These are phyloP conservation scores for Petunia hybrid DNA, from an alignment of 305 asterid species.

Conservation along the genomic window DNA sequence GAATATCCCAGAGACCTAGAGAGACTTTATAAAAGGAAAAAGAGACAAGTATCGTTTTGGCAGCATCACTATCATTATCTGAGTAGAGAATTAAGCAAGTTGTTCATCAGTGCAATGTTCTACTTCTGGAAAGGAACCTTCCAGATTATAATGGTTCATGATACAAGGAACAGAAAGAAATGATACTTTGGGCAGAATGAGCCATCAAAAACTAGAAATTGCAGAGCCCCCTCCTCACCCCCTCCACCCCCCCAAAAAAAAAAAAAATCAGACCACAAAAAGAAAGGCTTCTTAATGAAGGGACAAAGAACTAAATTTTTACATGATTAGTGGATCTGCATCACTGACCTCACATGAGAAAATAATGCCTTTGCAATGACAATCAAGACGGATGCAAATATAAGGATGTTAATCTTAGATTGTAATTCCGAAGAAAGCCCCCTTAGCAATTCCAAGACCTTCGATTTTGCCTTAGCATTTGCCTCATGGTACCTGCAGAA, in stretches of 20 bases:
- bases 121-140: conserved; percentile 13
- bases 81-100: conserved; percentile 18
- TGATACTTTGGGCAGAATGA: background rate
- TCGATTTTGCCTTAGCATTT: conserved; percentile 69
- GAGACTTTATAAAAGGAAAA: background rate
- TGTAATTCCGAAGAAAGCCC: conserved; percentile 85
- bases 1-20: background rate
- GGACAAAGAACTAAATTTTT: background rate
- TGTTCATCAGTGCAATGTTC: conserved; percentile 18
- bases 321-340: conserved; percentile 3
- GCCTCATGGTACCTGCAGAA: conserved; percentile 84
- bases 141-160: conserved; percentile 6
- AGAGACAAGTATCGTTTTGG: background rate
- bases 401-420: conserved; percentile 78
- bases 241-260: too few species aligned
- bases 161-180: background rate
- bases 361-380: conserved; percentile 90
- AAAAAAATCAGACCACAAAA: background rate
- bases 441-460: conserved; percentile 81
- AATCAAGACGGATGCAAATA: conserved; percentile 91
- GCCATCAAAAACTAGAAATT: conserved; percentile 11
- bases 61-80: background rate
- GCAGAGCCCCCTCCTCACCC: background rate
- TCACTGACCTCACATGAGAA: conserved; percentile 82
- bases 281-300: background rate